Conservation (phyloP, 345 rosid species). For the Ceriops tagal region DNA sequence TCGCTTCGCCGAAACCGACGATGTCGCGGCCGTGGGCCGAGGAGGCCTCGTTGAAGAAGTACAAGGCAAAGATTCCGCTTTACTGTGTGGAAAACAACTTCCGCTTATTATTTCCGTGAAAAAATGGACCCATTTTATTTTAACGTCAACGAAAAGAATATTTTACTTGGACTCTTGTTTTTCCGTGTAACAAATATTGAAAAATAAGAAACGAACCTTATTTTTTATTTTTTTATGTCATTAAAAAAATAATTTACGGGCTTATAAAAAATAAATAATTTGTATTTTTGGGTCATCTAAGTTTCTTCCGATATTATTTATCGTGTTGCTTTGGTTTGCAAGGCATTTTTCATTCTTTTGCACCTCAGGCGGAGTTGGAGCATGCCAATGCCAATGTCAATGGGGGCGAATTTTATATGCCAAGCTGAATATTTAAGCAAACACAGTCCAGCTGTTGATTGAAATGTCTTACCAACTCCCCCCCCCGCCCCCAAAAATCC, state of each 20-base stretch:
- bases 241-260: too few relatives aligned
- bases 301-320: too few relatives aligned
- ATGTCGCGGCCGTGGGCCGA: constrained; percentile 98
- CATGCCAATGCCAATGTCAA: constrained; percentile 40
- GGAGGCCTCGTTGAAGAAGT: constrained; percentile 73
- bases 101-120: too few relatives aligned
- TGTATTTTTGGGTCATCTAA: too few relatives aligned
- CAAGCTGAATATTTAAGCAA: constrained; percentile 70
- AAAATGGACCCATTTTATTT: too few relatives aligned
- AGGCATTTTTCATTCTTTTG: constrained; percentile 6
- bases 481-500: too few relatives aligned
- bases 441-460: constrained; percentile 84
- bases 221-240: too few relatives aligned
- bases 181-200: too few relatives aligned
- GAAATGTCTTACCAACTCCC: constrained; percentile 73
- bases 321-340: neutral
- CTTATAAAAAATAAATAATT: too few relatives aligned
- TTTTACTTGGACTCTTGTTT: too few relatives aligned
- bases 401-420: constrained; percentile 52
- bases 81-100: neutral
- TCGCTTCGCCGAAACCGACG: constrained; percentile 64
- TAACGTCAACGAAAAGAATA: too few relatives aligned
- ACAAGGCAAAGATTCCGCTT: constrained; percentile 74
- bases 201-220: too few relatives aligned
- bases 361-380: constrained; percentile 65